Evolutionary conservation across 345 rosid genomes (phyloP).

Genomic region (Populus tremula): DNA sequence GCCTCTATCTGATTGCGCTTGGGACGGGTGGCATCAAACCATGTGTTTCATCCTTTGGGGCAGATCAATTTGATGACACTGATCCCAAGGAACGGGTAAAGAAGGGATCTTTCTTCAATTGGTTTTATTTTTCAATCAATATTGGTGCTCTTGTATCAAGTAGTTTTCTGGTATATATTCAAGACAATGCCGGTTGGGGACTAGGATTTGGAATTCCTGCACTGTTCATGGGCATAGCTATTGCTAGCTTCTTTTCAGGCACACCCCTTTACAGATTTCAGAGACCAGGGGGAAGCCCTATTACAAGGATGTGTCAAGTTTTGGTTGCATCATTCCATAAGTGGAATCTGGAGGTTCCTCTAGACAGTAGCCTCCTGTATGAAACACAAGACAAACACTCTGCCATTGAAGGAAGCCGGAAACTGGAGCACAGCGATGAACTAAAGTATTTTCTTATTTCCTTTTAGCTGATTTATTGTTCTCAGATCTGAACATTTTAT

Average conservation of each 20-base stretch:
- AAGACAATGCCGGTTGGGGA: constrained; percentile 95
- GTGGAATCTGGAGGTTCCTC: constrained; percentile 53
- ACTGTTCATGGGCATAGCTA: constrained; percentile 82
- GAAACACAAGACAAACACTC: constrained; percentile 71
- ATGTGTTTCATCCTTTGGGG: constrained; percentile 90
- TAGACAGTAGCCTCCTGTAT: constrained; percentile 55
- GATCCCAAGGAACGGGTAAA: constrained; percentile 70
- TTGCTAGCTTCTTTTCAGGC: constrained; percentile 79
- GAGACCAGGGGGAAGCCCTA: constrained; percentile 89
- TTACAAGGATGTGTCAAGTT: constrained; percentile 81
- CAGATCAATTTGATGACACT: constrained; percentile 93
- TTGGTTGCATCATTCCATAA: constrained; percentile 73
- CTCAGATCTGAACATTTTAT: neutral
- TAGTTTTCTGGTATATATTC: constrained; percentile 82
- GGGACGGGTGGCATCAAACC: constrained; percentile 98
- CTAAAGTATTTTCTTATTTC: constrained; percentile 39
- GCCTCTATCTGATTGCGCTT: constrained; percentile 84
- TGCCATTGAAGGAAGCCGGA: constrained; percentile 71
- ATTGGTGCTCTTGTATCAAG: constrained; percentile 86
- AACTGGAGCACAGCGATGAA: constrained; percentile 70
- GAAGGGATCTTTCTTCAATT: constrained; percentile 91
- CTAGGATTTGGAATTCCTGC: constrained; percentile 93
- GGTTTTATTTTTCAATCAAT: constrained; percentile 91
- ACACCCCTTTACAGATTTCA: constrained; percentile 87
- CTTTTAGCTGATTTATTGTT: constrained; percentile 1